phyloP scores from a whole-genome alignment of 139 green algal species.

The Chlorella ohadii region DNA sequence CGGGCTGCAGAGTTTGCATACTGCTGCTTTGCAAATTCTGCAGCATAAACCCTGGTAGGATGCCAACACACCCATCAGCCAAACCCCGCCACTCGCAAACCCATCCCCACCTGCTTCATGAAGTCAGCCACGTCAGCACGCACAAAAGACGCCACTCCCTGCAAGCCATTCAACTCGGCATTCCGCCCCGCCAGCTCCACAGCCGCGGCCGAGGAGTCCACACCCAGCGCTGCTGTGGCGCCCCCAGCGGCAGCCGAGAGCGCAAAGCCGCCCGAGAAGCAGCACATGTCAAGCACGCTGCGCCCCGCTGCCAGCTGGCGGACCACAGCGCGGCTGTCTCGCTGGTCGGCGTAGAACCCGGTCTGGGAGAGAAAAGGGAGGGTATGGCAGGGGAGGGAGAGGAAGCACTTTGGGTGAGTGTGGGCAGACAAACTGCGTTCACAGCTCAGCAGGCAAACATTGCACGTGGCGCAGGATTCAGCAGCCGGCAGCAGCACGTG shows the following conservation, averaged over 20 bases:
- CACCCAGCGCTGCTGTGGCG: slow-evolving; percentile 17
- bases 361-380: slow-evolving; percentile 14
- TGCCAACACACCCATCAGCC: too few species aligned
- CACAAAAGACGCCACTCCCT: slow-evolving; percentile 57
- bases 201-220: slow-evolving; percentile 78
- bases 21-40: too few species aligned
- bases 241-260: slow-evolving; percentile 51
- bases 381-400: neutral
- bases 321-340: slow-evolving; percentile 81
- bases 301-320: slow-evolving; percentile 57
- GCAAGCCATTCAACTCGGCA: slow-evolving; percentile 79
- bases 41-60: too few species aligned
- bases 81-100: too few species aligned
- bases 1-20: too few species aligned
- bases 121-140: slow-evolving; percentile 70
- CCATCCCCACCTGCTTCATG: slow-evolving; percentile 67
- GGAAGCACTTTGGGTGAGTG: neutral
- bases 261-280: slow-evolving; percentile 84
- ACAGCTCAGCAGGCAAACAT: neutral
- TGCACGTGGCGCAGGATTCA: neutral
- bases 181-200: slow-evolving; percentile 78
- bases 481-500: neutral
- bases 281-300: slow-evolving; percentile 91
- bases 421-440: neutral
- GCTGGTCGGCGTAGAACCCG: slow-evolving; percentile 87